Conservation (phyloP, 768 basidiomycete genomes). For the Agrocybe praecox region DNA sequence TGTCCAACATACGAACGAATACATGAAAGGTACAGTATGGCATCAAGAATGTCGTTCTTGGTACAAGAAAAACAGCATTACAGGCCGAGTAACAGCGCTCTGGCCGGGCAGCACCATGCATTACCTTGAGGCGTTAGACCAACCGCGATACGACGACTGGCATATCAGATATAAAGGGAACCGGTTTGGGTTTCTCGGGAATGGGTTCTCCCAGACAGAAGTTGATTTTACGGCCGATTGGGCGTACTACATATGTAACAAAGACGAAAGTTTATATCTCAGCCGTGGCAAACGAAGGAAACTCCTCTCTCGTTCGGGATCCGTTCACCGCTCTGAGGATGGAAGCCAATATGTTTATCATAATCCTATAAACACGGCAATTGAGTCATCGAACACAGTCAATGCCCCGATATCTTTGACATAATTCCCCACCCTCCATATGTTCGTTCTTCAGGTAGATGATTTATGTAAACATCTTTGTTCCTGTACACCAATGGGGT, state of each 20-base stretch:
- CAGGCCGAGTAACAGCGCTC: slow-evolving; percentile 31
- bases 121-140: slow-evolving; percentile 32
- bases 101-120: slow-evolving; percentile 40
- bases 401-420: too few relatives aligned
- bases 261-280: slow-evolving; percentile 25
- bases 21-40: slow-evolving; percentile 37
- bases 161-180: slow-evolving; percentile 34
- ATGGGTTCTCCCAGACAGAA: slow-evolving; percentile 36
- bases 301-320: background rate
- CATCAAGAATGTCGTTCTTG: slow-evolving; percentile 31
- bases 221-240: slow-evolving; percentile 30
- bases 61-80: slow-evolving; percentile 31
- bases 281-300: slow-evolving; percentile 20
- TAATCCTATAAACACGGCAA: too few relatives aligned
- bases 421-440: too few relatives aligned
- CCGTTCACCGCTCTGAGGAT: background rate
- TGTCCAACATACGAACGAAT: slow-evolving; percentile 29
- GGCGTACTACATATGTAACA: slow-evolving; percentile 31
- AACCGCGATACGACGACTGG: slow-evolving; percentile 38
- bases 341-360: background rate
- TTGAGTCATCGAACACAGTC: too few relatives aligned
- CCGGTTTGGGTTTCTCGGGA: slow-evolving; percentile 34
- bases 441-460: too few relatives aligned
- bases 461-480: too few relatives aligned
- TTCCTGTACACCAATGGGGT: too few relatives aligned